Evolutionary conservation across 108 stramenopile genomes (phyloP).

Genomic region (Skeletonema costatum): DNA sequence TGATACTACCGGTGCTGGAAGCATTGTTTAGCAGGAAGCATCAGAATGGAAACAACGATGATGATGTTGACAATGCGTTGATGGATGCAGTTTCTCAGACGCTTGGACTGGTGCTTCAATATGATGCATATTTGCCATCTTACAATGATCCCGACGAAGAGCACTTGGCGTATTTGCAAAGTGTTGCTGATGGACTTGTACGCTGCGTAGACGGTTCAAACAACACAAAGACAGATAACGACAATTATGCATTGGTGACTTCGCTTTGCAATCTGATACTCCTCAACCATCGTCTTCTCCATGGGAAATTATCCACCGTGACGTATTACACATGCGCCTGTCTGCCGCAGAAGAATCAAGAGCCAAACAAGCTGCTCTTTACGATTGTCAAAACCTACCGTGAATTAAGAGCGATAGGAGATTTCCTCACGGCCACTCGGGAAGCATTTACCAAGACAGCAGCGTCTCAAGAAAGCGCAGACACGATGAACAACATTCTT

Average conservation of each 20-base stretch:
- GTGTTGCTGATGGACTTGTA: conserved; percentile 25
- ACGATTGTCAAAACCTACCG: conserved; percentile 53
- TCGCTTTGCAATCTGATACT: conserved; percentile 30
- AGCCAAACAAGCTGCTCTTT: conserved; percentile 30
- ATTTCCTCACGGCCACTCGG: conserved; percentile 40
- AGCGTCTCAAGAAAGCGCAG: not conserved
- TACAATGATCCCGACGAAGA: conserved; percentile 53
- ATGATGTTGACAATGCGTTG: not conserved
- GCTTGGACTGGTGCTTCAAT: conserved; percentile 47
- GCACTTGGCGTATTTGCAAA: conserved; percentile 51
- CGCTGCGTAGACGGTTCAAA: not conserved
- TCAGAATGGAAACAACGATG: not conserved
- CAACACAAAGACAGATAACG: not conserved
- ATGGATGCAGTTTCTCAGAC: conserved; percentile 34
- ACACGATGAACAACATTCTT: conserved; percentile 4
- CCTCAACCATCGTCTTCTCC: conserved; percentile 59
- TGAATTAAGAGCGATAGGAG: conserved; percentile 57
- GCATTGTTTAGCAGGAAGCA: not conserved
- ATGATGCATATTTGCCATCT: conserved; percentile 74
- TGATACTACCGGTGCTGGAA: conserved; percentile 20
- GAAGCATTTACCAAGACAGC: conserved; percentile 5
- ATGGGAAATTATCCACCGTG: conserved; percentile 34
- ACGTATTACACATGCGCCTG: conserved; percentile 25
- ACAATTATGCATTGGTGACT: not conserved
- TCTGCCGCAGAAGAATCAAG: not conserved